These are phyloP conservation scores for Stylosanthes scabra DNA, from an alignment of 331 rosid species.

Conservation along the genomic window DNA sequence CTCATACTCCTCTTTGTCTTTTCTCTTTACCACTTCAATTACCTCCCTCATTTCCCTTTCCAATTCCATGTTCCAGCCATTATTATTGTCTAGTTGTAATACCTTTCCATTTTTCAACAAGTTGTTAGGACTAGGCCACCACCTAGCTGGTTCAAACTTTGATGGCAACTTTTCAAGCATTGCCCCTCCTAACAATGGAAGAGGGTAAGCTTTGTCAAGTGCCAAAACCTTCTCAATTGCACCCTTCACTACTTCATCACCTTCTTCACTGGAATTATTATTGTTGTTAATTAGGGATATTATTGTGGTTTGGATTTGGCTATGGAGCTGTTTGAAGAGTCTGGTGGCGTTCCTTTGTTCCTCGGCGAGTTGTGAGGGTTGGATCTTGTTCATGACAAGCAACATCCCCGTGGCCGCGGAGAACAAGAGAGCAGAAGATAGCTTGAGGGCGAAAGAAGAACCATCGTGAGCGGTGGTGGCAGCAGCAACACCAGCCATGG, in stretches of 20 bases:
- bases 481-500: conserved; percentile 61
- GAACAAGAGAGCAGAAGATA: conserved; percentile 36
- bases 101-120: background rate
- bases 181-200: conserved; percentile 71
- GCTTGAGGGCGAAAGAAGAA: background rate
- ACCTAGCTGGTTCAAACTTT: conserved; percentile 57
- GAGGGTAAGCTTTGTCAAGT: conserved; percentile 70
- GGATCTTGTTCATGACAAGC: conserved; percentile 55
- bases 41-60: conserved; percentile 63
- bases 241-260: conserved; percentile 40
- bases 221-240: conserved; percentile 64
- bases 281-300: conserved; percentile 40
- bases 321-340: conserved; percentile 54
- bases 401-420: conserved; percentile 54
- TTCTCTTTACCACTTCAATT: conserved; percentile 52
- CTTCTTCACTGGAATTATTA: too few species aligned
- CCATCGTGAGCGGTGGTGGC: background rate
- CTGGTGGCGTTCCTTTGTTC: conserved; percentile 61
- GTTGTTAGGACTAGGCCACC: conserved; percentile 65
- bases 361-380: conserved; percentile 43
- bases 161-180: conserved; percentile 75
- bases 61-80: conserved; percentile 59
- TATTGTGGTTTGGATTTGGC: conserved; percentile 49
- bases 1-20: conserved; percentile 59
- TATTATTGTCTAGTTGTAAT: background rate